Evolutionary conservation across 768 basidiomycete genomes (phyloP), one percentile per base, ranked within the genome.

Genomic region (Rhizopogon roseolus): DNA sequence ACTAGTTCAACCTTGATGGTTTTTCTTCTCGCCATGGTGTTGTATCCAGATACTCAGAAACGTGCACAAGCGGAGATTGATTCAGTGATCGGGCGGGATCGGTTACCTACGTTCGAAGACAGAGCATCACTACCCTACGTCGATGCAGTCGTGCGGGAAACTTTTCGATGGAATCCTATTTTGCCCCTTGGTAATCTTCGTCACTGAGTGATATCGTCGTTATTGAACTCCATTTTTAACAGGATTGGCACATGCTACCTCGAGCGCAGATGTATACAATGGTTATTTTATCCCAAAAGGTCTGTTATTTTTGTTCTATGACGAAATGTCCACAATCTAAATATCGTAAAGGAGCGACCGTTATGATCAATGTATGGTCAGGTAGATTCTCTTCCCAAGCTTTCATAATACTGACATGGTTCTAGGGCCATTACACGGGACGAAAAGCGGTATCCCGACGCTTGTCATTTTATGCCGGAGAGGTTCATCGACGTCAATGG

Each of bases 201-300:
- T 11, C 7, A 13, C 17, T 14, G 4, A 14, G 17, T 14, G 2
- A 17, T 34, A 4, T 46, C 2, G 17, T 1, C 17, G 14, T 19
- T 6, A 19, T 17, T 46, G 1, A 32, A 32, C 8, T 10, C 11
- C 4, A 13, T 32, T 17, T 14, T 19, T 22, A 22, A 14, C 7
- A 46, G 45, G 45, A 1, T 1, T 53, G 6, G 14, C 49, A 4
- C 52, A 53, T 53, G 52, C 52, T 22, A 39, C n/a, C 4, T 13
- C 22, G 13, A 25, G 38, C 2, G 75, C 77, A 44, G 76, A 78
- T 54, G 55, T 62, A 9, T 77, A 75, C 48, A 60, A 72, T 1
- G 74, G 71, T 1, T 68, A 64, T 44, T 60, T 56, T 49, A 61
- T 69, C 11, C 66, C 67, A 16, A 60, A 60, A 48, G 67, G 68